Conservation (phyloP, 768 basidiomycete species). For the Termitomyces sp. region DNA sequence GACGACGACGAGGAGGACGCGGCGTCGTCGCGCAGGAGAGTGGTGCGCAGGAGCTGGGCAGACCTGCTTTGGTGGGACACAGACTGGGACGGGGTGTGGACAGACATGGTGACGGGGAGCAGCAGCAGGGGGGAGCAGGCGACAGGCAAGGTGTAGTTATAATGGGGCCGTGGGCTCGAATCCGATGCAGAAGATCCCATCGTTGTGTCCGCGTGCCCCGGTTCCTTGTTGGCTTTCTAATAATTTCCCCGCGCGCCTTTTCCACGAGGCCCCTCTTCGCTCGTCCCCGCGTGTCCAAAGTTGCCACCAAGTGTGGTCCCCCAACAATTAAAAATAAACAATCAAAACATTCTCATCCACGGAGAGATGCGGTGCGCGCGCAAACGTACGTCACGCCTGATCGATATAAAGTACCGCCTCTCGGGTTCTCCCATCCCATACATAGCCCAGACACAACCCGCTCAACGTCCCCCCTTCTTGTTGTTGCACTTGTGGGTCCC, state of each 20-base stretch:
- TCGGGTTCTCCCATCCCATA: neutral
- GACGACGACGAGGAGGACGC: neutral
- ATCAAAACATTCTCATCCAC: neutral
- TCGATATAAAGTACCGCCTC: neutral
- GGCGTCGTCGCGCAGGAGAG: neutral
- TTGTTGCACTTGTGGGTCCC: neutral
- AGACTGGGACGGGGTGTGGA: neutral
- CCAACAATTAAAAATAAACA: neutral
- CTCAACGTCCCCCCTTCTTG: neutral
- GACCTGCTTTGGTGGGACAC: neutral
- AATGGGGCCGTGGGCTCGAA: neutral
- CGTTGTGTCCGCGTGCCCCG: neutral
- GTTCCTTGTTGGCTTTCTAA: neutral
- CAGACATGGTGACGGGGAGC: neutral
- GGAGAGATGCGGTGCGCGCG: too few relatives aligned
- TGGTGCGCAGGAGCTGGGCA: slow-evolving; percentile 1
- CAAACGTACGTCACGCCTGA: too few relatives aligned
- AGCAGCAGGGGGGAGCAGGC: neutral
- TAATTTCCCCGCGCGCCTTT: neutral
- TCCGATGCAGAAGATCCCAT: neutral
- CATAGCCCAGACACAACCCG: neutral
- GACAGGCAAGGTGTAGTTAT: neutral
- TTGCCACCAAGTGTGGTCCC: too few relatives aligned
- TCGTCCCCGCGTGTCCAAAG: neutral
- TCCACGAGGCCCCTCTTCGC: neutral